Base-by-base conservation (phyloP, 176 grass and related monocot species). In the Rhynchospora breviuscula region DNA sequence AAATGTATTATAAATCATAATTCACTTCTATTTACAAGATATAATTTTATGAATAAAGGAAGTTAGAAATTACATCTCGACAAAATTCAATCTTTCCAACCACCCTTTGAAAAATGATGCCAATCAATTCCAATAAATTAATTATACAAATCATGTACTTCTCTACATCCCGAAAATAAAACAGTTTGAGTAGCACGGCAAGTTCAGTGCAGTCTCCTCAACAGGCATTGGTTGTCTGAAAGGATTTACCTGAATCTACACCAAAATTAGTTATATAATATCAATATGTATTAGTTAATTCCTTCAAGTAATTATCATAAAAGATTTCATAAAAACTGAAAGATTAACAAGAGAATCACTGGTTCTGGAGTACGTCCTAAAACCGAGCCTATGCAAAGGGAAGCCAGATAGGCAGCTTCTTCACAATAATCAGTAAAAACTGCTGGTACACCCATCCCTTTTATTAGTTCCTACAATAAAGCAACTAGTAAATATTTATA, bases 361-460 rank as follows among this genome's bases (percentile, higher is more conserved):
- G 93, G 93, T 31, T 89, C 57, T 82, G 78, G 81, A 84, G 92
- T 79, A 79, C 63, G 68, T 26, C 88, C 88, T 67, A 83, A 89
- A 53, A 91, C 84, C 33, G 86, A 85, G 80, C 60, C 85, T 83
- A 95, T 91, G 88, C 96, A 95, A 81, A 79, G 81, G 45, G 93
- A 93, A 22, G 93, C 96, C 62, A 98, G 64, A 91, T 95, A 86
- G 66, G 96, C 93, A 88, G 93, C 93, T 98, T 98, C 93, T 89
- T 98, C 96, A 83, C 96, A 98, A 22, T 93, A 98, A 84, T 98
- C 95, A 0, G 95, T 95, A 86, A 98, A 95, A 35, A 98, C 57
- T 72, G 92, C 88, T 74, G 89, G 90, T 85, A 98, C 84, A 21
- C 80, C 87, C 82, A 79, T 89, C 61, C 51, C 64, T 74, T 35